A percentile compares a stretch with the other conserved stretches of the same genome.
Conservation (phyloP, 495 filamentous ascomycete species). For the Parathielavia hyrcaniae region DNA sequence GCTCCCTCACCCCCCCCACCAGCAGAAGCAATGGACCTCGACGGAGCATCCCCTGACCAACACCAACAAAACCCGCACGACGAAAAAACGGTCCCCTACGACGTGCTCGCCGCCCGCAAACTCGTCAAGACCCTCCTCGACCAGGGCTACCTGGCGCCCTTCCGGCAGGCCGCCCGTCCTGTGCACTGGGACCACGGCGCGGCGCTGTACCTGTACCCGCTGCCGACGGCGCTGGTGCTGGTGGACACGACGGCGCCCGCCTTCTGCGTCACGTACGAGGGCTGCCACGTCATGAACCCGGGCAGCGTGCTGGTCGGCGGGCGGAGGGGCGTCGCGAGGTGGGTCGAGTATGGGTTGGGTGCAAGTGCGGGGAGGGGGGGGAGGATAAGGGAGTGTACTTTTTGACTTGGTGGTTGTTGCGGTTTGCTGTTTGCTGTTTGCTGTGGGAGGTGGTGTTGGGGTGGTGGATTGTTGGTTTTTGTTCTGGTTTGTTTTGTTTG, state of each 20-base stretch:
- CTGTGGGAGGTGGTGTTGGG: neutral
- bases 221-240: constrained; percentile 76
- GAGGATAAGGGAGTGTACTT: constrained; percentile 43
- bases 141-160: constrained; percentile 82
- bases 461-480: too few relatives aligned
- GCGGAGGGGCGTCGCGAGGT: constrained; percentile 58
- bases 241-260: constrained; percentile 72
- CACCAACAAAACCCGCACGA: neutral
- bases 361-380: constrained; percentile 50
- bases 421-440: neutral
- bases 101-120: constrained; percentile 61
- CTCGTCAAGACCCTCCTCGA: constrained; percentile 90
- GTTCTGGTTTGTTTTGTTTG: too few relatives aligned
- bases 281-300: constrained; percentile 94
- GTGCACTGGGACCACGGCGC: constrained; percentile 79
- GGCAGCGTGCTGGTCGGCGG: constrained; percentile 63
- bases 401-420: constrained; percentile 19
- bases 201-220: constrained; percentile 72
- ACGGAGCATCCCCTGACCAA: constrained; percentile 19
- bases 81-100: constrained; percentile 36
- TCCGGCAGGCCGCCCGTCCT: constrained; percentile 67
- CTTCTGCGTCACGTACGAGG: constrained; percentile 85
- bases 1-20: neutral
- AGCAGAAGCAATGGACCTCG: constrained; percentile 45
- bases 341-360: constrained; percentile 79